Conservation (phyloP, 352 stramenopile genomes). For the Phytophthora ramorum region DNA sequence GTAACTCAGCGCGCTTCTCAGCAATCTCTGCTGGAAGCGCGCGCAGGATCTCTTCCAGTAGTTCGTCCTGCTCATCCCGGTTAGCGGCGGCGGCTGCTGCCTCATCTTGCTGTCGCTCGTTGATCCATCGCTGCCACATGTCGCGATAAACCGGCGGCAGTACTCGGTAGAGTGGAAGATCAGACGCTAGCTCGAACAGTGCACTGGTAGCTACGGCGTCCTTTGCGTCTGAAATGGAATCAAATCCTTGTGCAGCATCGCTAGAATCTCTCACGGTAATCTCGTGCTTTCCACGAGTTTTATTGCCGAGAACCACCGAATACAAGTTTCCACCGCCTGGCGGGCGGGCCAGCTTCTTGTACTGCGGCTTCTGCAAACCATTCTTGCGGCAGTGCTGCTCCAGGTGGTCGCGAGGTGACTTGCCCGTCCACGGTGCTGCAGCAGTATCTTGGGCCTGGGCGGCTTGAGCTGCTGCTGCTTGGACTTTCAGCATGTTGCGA, state of each 20-base stretch:
- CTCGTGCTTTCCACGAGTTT: slow-evolving; percentile 46
- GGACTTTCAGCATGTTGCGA: slow-evolving; percentile 34
- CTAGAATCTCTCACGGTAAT: slow-evolving; percentile 46
- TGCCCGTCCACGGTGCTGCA: slow-evolving; percentile 62
- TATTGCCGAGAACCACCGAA: slow-evolving; percentile 58
- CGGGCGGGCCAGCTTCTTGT: slow-evolving; percentile 52
- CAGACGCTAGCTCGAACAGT: slow-evolving; percentile 88
- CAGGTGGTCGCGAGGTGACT: slow-evolving; percentile 89
- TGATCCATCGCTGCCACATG: slow-evolving; percentile 86
- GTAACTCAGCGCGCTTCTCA: slow-evolving; percentile 37
- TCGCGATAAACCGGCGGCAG: slow-evolving; percentile 89
- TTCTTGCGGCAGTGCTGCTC: slow-evolving; percentile 91
- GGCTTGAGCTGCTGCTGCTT: slow-evolving; percentile 29
- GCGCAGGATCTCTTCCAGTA: slow-evolving; percentile 61
- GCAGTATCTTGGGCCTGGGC: slow-evolving; percentile 25
- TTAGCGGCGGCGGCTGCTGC: slow-evolving; percentile 42
- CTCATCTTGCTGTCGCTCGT: slow-evolving; percentile 44
- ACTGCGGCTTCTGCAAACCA: slow-evolving; percentile 83
- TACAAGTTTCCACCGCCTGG: slow-evolving; percentile 51
- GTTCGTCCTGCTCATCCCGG: slow-evolving; percentile 58
- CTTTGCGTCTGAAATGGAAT: slow-evolving; percentile 76
- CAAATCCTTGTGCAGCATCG: slow-evolving; percentile 51
- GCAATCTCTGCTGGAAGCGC: slow-evolving; percentile 59
- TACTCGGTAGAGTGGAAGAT: slow-evolving; percentile 89
- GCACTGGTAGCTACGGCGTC: slow-evolving; percentile 81